phyloP scores from a whole-genome alignment of 768 basidiomycete genomes.

The Podaxis rugospora region DNA sequence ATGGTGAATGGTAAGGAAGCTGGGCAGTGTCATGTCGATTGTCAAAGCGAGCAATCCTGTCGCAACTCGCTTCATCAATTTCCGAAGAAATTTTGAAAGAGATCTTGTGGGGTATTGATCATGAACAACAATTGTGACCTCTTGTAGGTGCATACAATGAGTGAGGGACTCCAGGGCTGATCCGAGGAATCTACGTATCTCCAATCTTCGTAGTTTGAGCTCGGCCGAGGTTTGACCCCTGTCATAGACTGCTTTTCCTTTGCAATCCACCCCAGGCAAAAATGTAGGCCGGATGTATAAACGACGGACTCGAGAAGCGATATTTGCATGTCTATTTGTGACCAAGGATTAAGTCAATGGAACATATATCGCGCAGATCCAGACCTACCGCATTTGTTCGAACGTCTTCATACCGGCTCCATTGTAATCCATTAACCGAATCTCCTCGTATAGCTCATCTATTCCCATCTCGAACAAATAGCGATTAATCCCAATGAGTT shows the following conservation, averaged over 20 bases:
- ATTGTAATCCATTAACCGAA: conserved; percentile 23
- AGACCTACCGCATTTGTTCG: conserved; percentile 19
- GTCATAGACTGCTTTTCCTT: conserved; percentile 1
- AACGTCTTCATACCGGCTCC: conserved; percentile 17
- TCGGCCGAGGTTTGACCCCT: background rate
- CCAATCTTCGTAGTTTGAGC: background rate
- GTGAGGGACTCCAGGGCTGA: conserved; percentile 12
- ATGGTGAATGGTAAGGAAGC: conserved; percentile 17
- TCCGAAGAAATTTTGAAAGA: conserved; percentile 17
- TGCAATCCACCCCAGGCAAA: conserved; percentile 17
- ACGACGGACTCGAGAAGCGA: conserved; percentile 20
- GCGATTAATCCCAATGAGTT: conserved; percentile 25
- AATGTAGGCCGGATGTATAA: conserved; percentile 25
- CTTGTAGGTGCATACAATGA: conserved; percentile 17
- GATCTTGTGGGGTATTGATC: conserved; percentile 19
- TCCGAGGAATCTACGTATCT: conserved; percentile 11
- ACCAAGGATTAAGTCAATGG: background rate
- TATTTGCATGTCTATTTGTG: conserved; percentile 14
- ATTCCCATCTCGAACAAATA: conserved; percentile 25
- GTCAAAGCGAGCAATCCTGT: conserved; percentile 16
- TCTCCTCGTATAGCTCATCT: conserved; percentile 24
- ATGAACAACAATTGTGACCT: conserved; percentile 22
- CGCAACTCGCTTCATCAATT: conserved; percentile 19
- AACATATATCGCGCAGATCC: background rate
- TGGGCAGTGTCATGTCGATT: conserved; percentile 20